Percentiles rank a stretch among this genome's conserved stretches.
Evolutionary conservation across 2,329 filamentous ascomycete species (phyloP).

Genomic region (Hymenoscyphus fraxineus): DNA sequence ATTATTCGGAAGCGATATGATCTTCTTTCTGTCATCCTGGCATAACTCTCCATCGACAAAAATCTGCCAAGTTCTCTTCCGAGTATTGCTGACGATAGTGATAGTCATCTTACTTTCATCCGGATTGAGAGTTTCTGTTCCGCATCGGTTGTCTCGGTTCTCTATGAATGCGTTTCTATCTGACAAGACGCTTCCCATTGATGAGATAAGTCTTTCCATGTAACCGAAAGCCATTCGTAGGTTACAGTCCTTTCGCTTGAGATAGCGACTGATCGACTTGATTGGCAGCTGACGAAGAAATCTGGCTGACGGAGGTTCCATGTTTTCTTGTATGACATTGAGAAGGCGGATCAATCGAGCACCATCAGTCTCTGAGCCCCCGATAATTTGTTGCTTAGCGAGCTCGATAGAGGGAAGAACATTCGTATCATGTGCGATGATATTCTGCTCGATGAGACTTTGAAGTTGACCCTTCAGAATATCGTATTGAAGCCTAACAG

Average conservation of each 20-base stretch:
- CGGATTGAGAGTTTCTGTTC: neutral
- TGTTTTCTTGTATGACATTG: neutral
- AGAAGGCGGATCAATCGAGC: neutral
- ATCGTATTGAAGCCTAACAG: neutral
- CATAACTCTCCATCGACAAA: neutral
- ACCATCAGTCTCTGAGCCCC: neutral
- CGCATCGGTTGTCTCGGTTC: neutral
- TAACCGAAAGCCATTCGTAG: conserved; percentile 18
- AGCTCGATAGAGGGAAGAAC: neutral
- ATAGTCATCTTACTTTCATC: neutral
- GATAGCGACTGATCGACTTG: conserved; percentile 25
- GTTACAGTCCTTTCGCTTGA: conserved; percentile 24
- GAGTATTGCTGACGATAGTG: neutral
- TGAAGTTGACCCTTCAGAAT: neutral
- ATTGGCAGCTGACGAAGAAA: conserved; percentile 29
- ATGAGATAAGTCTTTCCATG: conserved; percentile 1
- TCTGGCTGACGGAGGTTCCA: conserved; percentile 16
- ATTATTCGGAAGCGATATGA: neutral
- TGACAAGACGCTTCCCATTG: neutral
- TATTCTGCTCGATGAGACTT: neutral
- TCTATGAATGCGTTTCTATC: neutral
- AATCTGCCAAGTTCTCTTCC: neutral
- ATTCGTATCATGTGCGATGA: neutral
- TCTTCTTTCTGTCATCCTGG: neutral
- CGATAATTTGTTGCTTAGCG: neutral